Base-by-base conservation (phyloP, 495 filamentous ascomycete species). In the Hypoxylon lenormandii region DNA sequence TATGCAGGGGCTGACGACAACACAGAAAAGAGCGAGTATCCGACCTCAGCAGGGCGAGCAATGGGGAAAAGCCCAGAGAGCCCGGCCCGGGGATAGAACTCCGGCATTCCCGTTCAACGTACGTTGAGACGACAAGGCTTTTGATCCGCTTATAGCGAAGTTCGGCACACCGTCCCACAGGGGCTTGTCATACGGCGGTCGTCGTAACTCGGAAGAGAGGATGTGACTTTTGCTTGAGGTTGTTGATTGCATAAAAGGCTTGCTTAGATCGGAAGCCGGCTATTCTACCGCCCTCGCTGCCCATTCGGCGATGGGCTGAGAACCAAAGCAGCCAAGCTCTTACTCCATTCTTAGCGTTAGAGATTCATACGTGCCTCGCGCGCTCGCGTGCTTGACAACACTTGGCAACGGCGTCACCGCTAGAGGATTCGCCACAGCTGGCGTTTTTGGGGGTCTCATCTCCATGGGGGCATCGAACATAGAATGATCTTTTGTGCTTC, bases 341-440 rank as follows among this genome's bases (percentile, higher is more conserved):
- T 59, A 38, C 40, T 58, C 19, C 15, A 1, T 48, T 47, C 48
- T 15, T 26, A 26, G 37, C 16, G 42, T 47, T 42, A 36, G 19
- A 50, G 33, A 58, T 51, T 12, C 46, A 19, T 37, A 33, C 30
- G 30, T 11, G 30, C 30, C 30, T 33, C 30, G 30, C 2, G 30
- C 10, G 30, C 6, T 33, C 30, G 30, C 30, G 30, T 33, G 23
- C 37, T 26, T 21, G 36, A 22, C 0, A 55, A 36, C 46, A 48
- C n/a, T 70, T 66, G 58, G 61, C 45, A 58, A 51, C 57, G 67
- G 50, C 37, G 56, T 53, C 61, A 62, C 61, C 68, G 60, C 55
- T 40, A 65, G 56, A 70, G 22, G 26, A 48, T 46, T 50, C 37
- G 60, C 43, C 60, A 60, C 55, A 30, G 49, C 49, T 55, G 10